Evolutionary conservation across 1,139 yeast species (phyloP), one percentile per base, ranked within the genome.

Genomic region (Candida sanyaensis): DNA sequence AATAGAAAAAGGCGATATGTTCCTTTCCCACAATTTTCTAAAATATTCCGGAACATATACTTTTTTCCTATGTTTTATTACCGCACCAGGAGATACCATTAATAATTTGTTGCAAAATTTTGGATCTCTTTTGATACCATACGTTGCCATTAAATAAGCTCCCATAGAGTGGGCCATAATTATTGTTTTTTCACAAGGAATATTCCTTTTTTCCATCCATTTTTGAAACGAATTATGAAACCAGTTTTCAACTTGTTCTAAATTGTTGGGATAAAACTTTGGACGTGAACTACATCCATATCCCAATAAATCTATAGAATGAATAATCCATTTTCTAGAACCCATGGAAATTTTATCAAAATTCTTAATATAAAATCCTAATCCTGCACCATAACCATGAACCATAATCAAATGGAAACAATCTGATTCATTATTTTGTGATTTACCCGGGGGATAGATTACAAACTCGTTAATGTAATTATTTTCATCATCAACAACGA

Each of bases 351-450:
- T 56, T 1, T 62, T 69, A 45, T 79, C 81, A 46, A 83, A 75
- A 58, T 85, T 87, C 58, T 84, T 84, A 37, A 84, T 59, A 56
- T 74, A 87, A 55, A 86, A 83, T 0, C 95, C 93, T 12, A 86
- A 64, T 0, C 92, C 92, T 0, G 88, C 89, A 2, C 93, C 95
- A 57, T 87, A 86, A 0, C 95, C 95, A 64, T 87, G 95, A 6
- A 86, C 68, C 66, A 87, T 69, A 0, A 87, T 76, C 36, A 86
- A 65, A 64, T 86, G 92, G 50, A 83, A 78, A 52, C 70, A 37
- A 0, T 50, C 50, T 21, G 41, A 42, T 23, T 57, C 51, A 43
- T 60, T 58, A 43, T 57, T 61, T 8, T 65, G 63, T 3, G 69
- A 59, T 31, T 66, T 65, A 7, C 66, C 63, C 4, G 66, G 64